Percentiles rank a stretch among this genome's conserved stretches.
These are phyloP conservation scores for Rutstroemia sp. DNA, from an alignment of 2,329 filamentous ascomycete genomes.

Conservation along the genomic window DNA sequence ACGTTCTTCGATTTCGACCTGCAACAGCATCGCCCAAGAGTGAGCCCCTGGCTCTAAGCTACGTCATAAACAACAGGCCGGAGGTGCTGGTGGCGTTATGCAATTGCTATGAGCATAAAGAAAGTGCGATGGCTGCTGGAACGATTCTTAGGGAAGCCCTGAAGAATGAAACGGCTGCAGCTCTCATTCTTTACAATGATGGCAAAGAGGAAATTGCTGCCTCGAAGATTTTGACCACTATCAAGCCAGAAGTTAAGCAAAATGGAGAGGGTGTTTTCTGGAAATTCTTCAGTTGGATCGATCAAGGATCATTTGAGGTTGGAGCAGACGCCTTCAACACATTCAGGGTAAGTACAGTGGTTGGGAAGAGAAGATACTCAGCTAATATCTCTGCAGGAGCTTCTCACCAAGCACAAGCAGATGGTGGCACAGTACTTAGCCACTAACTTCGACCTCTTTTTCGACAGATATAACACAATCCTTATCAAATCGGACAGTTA, in stretches of 20 bases:
- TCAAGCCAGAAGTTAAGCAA: slow-evolving; percentile 69
- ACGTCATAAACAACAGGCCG: slow-evolving; percentile 78
- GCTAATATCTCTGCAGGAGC: slow-evolving; percentile 54
- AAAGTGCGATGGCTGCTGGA: slow-evolving; percentile 86
- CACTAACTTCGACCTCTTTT: slow-evolving; percentile 90
- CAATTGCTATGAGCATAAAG: slow-evolving; percentile 80
- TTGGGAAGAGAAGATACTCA: neutral
- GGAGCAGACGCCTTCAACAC: slow-evolving; percentile 97
- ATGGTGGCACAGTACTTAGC: slow-evolving; percentile 82
- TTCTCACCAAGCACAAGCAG: slow-evolving; percentile 88
- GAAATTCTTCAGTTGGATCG: slow-evolving; percentile 96
- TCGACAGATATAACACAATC: slow-evolving; percentile 78
- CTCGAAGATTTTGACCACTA: slow-evolving; percentile 66
- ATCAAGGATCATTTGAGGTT: slow-evolving; percentile 92
- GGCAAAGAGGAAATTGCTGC: slow-evolving; percentile 58
- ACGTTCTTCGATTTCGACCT: slow-evolving; percentile 84
- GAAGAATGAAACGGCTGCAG: slow-evolving; percentile 85
- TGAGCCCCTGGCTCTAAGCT: slow-evolving; percentile 79
- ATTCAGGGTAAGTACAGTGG: slow-evolving; percentile 61
- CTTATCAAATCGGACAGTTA: slow-evolving; percentile 91
- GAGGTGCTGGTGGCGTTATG: slow-evolving; percentile 85
- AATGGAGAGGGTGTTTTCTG: slow-evolving; percentile 85
- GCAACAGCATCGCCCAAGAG: slow-evolving; percentile 56
- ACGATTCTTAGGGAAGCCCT: slow-evolving; percentile 80
- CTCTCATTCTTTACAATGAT: slow-evolving; percentile 89